Percentiles rank a stretch among this genome's conserved stretches.
Conservation (phyloP, 768 basidiomycete species). For the Gloeopeniophorella convolvens region DNA sequence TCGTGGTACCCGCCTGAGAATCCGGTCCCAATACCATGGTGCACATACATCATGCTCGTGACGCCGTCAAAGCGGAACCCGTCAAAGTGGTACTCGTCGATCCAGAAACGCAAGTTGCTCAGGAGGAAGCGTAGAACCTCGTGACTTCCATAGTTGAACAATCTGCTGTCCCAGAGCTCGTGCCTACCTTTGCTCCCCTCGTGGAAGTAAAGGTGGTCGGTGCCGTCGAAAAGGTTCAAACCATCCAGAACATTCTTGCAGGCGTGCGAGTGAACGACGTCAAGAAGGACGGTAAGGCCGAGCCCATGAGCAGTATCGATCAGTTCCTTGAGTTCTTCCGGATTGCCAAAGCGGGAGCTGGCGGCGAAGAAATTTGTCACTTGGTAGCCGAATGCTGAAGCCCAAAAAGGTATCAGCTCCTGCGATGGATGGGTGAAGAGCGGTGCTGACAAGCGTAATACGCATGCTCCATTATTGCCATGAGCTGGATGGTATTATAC, state of each 20-base stretch:
- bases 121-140: slow-evolving; percentile 94
- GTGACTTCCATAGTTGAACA: slow-evolving; percentile 95
- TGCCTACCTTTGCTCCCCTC: slow-evolving; percentile 86
- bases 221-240: slow-evolving; percentile 93
- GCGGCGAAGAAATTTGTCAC: slow-evolving; percentile 96
- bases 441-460: slow-evolving; percentile 84
- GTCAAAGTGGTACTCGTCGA: slow-evolving; percentile 94
- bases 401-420: slow-evolving; percentile 8
- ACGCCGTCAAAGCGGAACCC: slow-evolving; percentile 99
- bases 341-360: slow-evolving; percentile 91
- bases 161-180: slow-evolving; percentile 94
- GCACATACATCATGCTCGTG: slow-evolving; percentile 98
- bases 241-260: slow-evolving; percentile 97
- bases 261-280: slow-evolving; percentile 97
- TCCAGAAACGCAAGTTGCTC: slow-evolving; percentile 91
- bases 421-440: not conserved
- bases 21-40: slow-evolving; percentile 96
- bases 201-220: slow-evolving; percentile 96
- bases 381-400: slow-evolving; percentile 92
- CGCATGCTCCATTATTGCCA: slow-evolving; percentile 98
- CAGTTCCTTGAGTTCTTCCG: slow-evolving; percentile 93
- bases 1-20: slow-evolving; percentile 99
- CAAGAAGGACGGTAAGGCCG: slow-evolving; percentile 89
- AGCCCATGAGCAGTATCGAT: slow-evolving; percentile 92
- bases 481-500: slow-evolving; percentile 96